These are phyloP conservation scores for Penstemon eatonii DNA, from an alignment of 257 asterid species.

Conservation along the genomic window DNA sequence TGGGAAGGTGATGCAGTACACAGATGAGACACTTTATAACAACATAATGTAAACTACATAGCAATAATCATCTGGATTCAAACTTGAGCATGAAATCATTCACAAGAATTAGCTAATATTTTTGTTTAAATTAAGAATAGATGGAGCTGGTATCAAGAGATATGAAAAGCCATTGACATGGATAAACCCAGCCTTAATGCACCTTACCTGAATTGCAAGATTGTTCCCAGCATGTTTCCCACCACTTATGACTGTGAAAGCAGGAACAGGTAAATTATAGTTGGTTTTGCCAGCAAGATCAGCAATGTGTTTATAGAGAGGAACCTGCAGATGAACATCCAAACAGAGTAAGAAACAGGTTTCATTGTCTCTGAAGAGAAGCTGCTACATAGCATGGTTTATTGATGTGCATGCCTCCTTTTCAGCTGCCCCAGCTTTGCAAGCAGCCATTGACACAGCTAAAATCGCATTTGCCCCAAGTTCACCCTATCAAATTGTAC, in stretches of 20 bases:
- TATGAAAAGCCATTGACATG: constrained; percentile 19
- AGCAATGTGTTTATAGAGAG: constrained; percentile 92
- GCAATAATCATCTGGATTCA: too few species aligned
- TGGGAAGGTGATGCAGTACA: too few species aligned
- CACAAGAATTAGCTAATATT: background rate
- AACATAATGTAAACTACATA: too few species aligned
- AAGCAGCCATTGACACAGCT: constrained; percentile 98
- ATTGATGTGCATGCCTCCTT: constrained; percentile 62
- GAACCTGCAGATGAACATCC: constrained; percentile 57
- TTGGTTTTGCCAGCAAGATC: constrained; percentile 84
- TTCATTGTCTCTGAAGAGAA: constrained; percentile 7
- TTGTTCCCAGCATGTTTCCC: constrained; percentile 87
- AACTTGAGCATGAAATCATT: background rate
- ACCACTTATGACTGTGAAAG: constrained; percentile 88
- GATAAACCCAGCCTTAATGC: constrained; percentile 11
- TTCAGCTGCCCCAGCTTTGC: constrained; percentile 99
- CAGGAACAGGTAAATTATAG: constrained; percentile 81
- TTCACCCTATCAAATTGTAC: constrained; percentile 62
- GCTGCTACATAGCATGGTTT: constrained; percentile 6
- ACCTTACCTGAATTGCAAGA: constrained; percentile 72
- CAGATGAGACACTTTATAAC: too few species aligned
- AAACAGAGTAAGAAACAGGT: constrained; percentile 12
- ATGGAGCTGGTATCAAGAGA: constrained; percentile 16
- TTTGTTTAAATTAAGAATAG: constrained; percentile 15
- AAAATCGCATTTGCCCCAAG: constrained; percentile 96